Base-by-base conservation (phyloP, 2,329 filamentous ascomycete genomes). In the Beauveria australis region DNA sequence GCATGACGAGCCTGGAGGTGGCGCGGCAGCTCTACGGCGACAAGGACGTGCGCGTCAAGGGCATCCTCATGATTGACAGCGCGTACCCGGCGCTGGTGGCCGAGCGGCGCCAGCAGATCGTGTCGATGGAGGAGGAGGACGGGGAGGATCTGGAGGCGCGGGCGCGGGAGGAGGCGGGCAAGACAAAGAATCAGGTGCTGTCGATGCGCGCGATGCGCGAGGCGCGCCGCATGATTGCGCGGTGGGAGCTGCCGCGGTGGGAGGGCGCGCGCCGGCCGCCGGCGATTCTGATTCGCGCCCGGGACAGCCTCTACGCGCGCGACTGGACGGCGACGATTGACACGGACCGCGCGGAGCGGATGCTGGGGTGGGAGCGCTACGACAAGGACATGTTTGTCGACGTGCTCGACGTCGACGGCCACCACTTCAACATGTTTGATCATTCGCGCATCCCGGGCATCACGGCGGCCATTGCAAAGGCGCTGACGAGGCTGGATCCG, bases 31-130 rank as follows among this genome's bases (percentile, higher is more conserved):
- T 83, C 8, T 71, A 70, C 9, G 69, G 70, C 8, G 73, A 76
- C 16, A 59, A 63, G 1, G 62, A 64, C 14, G 68, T 81, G 26
- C 71, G 70, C 1, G 73, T 84, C 10, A 64, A 76, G 0, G 82
- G 81, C 16, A 75, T 84, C 52, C 66, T 84, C 61, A 77, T 83
- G 72, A 70, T 84, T 19, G 82, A 85, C 66, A 80, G 75, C 52
- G 69, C 80, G 14, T 82, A 69, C 53, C 73, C 76, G 5, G 65
- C 65, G 56, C 33, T 62, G 10, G 33, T 68, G 6, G 16, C 24
- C 19, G 69, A 65, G 9, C 66, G 57, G 6, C 62, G 44, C 49
- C 62, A 66, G 41, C 57, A 57, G 8, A 18, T 44, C 5, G 28
- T 60, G 5, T 16, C 33, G 19, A 8, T 18, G 18, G 46, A 3